Conservation (phyloP, 2,329 filamentous ascomycete genomes). For the Colletotrichum sp. region DNA sequence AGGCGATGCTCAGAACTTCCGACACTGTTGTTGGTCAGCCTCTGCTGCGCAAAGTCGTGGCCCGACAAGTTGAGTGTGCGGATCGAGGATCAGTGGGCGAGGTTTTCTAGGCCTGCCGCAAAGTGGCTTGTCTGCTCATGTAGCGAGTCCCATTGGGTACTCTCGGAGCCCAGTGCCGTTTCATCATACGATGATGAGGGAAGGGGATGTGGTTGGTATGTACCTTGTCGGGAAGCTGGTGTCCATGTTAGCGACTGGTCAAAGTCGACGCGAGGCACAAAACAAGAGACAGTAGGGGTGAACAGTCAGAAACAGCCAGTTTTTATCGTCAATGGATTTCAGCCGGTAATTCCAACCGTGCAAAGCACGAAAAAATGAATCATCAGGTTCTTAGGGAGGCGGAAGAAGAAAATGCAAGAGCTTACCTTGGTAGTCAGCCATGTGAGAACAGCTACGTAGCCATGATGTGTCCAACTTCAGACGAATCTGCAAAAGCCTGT, state of each 20-base stretch:
- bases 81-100: slow-evolving; percentile 83
- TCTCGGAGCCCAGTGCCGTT: slow-evolving; percentile 97
- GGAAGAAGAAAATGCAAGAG: not conserved
- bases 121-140: slow-evolving; percentile 87
- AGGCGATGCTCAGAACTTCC: not conserved
- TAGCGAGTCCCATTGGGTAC: slow-evolving; percentile 43
- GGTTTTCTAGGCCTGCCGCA: slow-evolving; percentile 99
- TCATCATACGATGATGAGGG: slow-evolving; percentile 67
- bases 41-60: not conserved
- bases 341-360: slow-evolving; percentile 96
- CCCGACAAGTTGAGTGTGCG: slow-evolving; percentile 4
- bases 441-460: not conserved
- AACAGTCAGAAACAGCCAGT: slow-evolving; percentile 84
- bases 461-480: not conserved
- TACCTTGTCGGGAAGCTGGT: slow-evolving; percentile 27
- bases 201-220: slow-evolving; percentile 21
- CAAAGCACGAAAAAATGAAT: slow-evolving; percentile 70
- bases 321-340: slow-evolving; percentile 81
- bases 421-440: slow-evolving; percentile 8
- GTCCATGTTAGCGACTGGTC: slow-evolving; percentile 35
- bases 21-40: slow-evolving; percentile 7
- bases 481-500: slow-evolving; percentile 1
- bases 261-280: not conserved
- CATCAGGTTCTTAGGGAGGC: slow-evolving; percentile 47
- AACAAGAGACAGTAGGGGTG: slow-evolving; percentile 23